phyloP scores from a whole-genome alignment of 1,284 basidiomycete genomes.

The Lentinula novae-zelandiae region DNA sequence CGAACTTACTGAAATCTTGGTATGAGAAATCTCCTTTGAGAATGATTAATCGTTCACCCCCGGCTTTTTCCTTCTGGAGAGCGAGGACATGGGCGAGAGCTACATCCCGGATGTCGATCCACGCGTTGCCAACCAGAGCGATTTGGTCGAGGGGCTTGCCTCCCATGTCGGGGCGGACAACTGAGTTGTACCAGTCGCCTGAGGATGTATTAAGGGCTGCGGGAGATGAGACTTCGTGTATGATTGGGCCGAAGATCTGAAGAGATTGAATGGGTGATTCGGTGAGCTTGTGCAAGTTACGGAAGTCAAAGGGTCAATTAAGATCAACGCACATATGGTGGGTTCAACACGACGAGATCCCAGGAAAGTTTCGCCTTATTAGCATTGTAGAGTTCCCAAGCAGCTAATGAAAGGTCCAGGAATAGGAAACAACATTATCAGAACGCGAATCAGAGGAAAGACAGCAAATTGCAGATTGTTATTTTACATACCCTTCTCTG shows the following conservation, averaged over 20 bases:
- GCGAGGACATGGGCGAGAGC: slow-evolving; percentile 50
- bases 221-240: slow-evolving; percentile 24
- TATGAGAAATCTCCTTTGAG: slow-evolving; percentile 22
- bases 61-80: slow-evolving; percentile 43
- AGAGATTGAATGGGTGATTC: background rate
- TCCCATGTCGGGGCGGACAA: slow-evolving; percentile 17
- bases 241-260: slow-evolving; percentile 34
- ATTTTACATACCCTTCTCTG: slow-evolving; percentile 34
- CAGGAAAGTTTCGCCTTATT: slow-evolving; percentile 34
- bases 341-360: slow-evolving; percentile 41
- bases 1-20: slow-evolving; percentile 30
- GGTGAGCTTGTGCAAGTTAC: background rate
- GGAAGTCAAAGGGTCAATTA: background rate
- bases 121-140: slow-evolving; percentile 21
- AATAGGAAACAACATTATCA: background rate
- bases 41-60: slow-evolving; percentile 47
- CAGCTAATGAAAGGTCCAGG: slow-evolving; percentile 26
- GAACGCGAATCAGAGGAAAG: background rate
- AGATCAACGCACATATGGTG: slow-evolving; percentile 32
- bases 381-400: slow-evolving; percentile 39
- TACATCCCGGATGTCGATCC: slow-evolving; percentile 59
- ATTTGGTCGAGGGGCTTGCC: slow-evolving; percentile 14
- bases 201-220: slow-evolving; percentile 25
- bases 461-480: background rate
- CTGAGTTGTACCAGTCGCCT: slow-evolving; percentile 21